These are phyloP conservation scores for Sordariomycetes sp. DNA, from an alignment of 2,329 filamentous ascomycete species.

Conservation along the genomic window DNA sequence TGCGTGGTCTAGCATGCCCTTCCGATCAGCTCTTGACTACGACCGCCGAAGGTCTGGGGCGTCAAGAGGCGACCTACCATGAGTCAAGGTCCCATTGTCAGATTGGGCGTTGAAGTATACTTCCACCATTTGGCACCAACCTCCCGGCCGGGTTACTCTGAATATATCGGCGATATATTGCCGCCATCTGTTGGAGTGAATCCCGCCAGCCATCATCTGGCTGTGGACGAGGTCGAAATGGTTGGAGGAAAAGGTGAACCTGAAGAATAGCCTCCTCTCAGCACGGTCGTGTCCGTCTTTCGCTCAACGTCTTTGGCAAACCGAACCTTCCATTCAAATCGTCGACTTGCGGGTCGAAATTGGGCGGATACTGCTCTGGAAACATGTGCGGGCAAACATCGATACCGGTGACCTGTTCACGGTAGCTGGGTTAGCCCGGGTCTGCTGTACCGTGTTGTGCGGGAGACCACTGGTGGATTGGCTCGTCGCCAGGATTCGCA, in stretches of 20 bases:
- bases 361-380: slow-evolving; percentile 52
- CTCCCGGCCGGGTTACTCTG: slow-evolving; percentile 59
- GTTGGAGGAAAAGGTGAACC: slow-evolving; percentile 57
- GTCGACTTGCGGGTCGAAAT: slow-evolving; percentile 62
- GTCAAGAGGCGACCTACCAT: slow-evolving; percentile 28
- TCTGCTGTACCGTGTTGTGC: neutral
- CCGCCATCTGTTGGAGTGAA: slow-evolving; percentile 62
- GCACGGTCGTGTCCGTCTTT: neutral
- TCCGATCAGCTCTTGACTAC: neutral
- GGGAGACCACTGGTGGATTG: neutral
- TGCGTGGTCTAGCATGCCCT: slow-evolving; percentile 39
- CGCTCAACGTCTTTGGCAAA: neutral
- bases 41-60: neutral
- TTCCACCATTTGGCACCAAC: slow-evolving; percentile 86
- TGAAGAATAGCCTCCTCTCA: slow-evolving; percentile 13
- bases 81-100: slow-evolving; percentile 66
- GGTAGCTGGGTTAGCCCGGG: neutral
- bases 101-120: slow-evolving; percentile 80
- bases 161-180: slow-evolving; percentile 68
- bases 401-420: slow-evolving; percentile 54
- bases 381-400: slow-evolving; percentile 63
- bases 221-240: slow-evolving; percentile 81
- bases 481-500: neutral
- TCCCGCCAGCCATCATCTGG: slow-evolving; percentile 58
- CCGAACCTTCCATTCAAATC: slow-evolving; percentile 55